A percentile compares a stretch with the other conserved stretches of the same genome.
Conservation (phyloP, 2,329 filamentous ascomycete genomes). For the Penicillium sp. region DNA sequence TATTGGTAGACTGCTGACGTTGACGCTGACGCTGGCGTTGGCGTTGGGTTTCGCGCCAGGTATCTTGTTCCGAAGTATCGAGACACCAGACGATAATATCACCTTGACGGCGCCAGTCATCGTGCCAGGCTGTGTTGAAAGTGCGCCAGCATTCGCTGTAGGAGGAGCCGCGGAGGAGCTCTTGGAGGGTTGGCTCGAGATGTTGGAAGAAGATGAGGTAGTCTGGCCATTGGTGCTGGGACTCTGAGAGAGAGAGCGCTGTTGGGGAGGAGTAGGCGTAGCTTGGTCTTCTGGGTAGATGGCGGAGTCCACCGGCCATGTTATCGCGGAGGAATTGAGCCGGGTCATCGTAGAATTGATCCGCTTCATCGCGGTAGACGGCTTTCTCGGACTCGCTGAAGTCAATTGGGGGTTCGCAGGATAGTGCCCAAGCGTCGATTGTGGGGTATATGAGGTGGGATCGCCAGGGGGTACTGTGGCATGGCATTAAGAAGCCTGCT, state of each 20-base stretch:
- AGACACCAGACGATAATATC: constrained; percentile 67
- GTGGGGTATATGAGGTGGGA: constrained; percentile 77
- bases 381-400: constrained; percentile 64
- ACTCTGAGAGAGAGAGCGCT: neutral
- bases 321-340: constrained; percentile 60
- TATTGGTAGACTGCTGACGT: constrained; percentile 17
- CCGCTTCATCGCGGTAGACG: constrained; percentile 83
- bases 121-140: constrained; percentile 66
- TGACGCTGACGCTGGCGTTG: constrained; percentile 23
- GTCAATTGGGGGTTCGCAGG: constrained; percentile 85
- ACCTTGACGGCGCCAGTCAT: constrained; percentile 64
- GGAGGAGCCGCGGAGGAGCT: constrained; percentile 47
- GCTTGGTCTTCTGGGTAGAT: constrained; percentile 38
- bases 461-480: constrained; percentile 95
- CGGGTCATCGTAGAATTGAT: constrained; percentile 79
- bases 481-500: constrained; percentile 87
- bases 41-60: constrained; percentile 38
- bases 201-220: constrained; percentile 61
- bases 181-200: constrained; percentile 55
- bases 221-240: constrained; percentile 49
- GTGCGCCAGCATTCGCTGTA: constrained; percentile 64
- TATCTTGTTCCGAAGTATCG: constrained; percentile 39
- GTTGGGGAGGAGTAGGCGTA: constrained; percentile 26
- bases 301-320: constrained; percentile 50
- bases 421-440: constrained; percentile 80